These are phyloP conservation scores for Lagenidium sp. DNA, from an alignment of 352 stramenopile genomes.

Conservation along the genomic window DNA sequence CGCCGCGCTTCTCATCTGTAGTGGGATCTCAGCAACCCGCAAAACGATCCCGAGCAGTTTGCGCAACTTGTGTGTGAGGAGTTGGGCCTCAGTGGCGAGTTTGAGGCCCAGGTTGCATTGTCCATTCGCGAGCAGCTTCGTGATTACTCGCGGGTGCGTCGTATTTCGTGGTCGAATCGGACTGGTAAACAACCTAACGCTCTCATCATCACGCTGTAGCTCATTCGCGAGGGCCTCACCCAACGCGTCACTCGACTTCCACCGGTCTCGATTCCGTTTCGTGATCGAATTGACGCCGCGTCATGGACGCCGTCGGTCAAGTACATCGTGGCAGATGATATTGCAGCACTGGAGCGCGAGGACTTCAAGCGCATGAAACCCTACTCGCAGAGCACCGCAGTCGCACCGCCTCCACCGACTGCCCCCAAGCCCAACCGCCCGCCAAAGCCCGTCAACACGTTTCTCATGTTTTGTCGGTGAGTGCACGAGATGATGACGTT, in stretches of 20 bases:
- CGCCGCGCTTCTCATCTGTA: no score
- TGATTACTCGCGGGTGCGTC: conserved; percentile 54
- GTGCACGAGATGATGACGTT: no score
- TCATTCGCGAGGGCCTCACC: conserved; percentile 62
- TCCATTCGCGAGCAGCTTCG: conserved; percentile 74
- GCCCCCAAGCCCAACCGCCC: conserved; percentile 50
- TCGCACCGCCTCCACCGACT: conserved; percentile 15
- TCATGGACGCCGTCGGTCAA: conserved; percentile 63
- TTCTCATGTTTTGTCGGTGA: conserved; percentile 80
- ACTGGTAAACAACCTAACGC: no score
- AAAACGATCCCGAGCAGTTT: conserved; percentile 65
- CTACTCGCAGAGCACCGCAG: conserved; percentile 39
- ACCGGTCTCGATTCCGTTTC: conserved; percentile 40
- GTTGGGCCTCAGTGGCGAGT: conserved; percentile 68
- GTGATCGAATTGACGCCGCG: conserved; percentile 49
- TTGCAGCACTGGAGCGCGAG: conserved; percentile 57
- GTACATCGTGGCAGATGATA: conserved; percentile 68
- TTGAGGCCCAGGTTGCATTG: conserved; percentile 66
- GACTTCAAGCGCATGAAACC: conserved; percentile 77
- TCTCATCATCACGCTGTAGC: conserved; percentile 17
- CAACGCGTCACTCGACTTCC: conserved; percentile 49
- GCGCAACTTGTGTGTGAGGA: conserved; percentile 58
- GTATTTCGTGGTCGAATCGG: no score
- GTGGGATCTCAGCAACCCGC: conserved; percentile 62
- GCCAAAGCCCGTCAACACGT: conserved; percentile 79